phyloP scores from a whole-genome alignment of 176 grass and related monocot species.

The Neostapfia colusana region DNA sequence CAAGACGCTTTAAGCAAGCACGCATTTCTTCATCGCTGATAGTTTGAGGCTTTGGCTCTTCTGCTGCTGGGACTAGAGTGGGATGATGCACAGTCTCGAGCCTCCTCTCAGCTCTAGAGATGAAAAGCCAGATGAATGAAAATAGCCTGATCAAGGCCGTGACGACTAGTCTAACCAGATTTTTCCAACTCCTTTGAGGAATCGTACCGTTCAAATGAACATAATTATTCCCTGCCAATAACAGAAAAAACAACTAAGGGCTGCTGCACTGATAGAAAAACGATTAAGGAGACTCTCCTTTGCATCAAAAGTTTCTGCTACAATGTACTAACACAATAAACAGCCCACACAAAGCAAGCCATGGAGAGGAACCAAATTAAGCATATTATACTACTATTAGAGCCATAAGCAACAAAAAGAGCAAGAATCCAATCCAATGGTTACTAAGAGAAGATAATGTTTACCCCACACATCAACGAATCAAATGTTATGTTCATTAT shows the following conservation, averaged over 20 bases:
- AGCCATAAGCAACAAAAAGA: not conserved
- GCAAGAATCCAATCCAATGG: not conserved
- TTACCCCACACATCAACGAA: not conserved
- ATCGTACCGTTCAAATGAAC: constrained; percentile 26
- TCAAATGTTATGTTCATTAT: not conserved
- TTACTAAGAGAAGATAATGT: not conserved
- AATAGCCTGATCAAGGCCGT: constrained; percentile 71
- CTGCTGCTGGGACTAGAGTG: constrained; percentile 8
- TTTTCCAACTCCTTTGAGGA: constrained; percentile 37
- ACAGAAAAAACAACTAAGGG: constrained; percentile 1
- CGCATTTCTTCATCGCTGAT: constrained; percentile 39
- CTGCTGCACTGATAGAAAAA: not conserved
- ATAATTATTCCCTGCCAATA: constrained; percentile 44
- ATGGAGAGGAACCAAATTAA: not conserved
- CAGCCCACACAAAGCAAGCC: not conserved
- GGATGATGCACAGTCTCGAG: constrained; percentile 36
- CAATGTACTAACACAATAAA: constrained; percentile 4
- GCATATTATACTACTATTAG: not conserved
- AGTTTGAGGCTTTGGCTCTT: constrained; percentile 20
- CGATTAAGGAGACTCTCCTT: not conserved
- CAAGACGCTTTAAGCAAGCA: constrained; percentile 63
- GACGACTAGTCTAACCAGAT: constrained; percentile 46
- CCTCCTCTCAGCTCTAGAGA: constrained; percentile 49
- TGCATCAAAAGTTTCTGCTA: not conserved
- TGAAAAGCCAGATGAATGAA: constrained; percentile 47